Conservation (phyloP, 306 rosid genomes). For the Coriaria nepalensis region DNA sequence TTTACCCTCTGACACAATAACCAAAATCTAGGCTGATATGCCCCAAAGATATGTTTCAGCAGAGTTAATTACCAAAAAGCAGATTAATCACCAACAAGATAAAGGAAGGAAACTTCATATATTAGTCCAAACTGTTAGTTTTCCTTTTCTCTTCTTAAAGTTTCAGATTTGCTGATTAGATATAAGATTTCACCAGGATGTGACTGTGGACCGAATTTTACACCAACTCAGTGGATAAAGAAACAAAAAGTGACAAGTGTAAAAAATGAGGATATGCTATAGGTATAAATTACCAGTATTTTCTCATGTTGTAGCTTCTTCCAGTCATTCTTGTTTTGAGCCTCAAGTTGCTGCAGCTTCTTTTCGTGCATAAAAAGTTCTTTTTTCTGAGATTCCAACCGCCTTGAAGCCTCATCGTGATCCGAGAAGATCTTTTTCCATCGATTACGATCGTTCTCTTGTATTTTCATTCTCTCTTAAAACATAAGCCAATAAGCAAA, state of each 20-base stretch:
- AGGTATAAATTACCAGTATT: slow-evolving; percentile 33
- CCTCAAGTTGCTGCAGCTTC: slow-evolving; percentile 30
- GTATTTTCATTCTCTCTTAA: slow-evolving; percentile 37
- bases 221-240: not conserved
- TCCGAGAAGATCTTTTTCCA: slow-evolving; percentile 23
- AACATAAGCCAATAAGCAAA: slow-evolving; percentile 8
- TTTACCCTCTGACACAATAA: no score
- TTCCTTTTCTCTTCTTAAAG: not conserved
- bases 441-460: slow-evolving; percentile 17
- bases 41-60: no score
- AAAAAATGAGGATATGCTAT: not conserved
- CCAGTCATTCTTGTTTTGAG: slow-evolving; percentile 37
- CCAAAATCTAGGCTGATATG: no score
- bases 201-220: not conserved
- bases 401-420: slow-evolving; percentile 27
- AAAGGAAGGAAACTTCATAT: not conserved
- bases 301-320: slow-evolving; percentile 29
- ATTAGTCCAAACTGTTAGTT: not conserved
- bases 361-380: slow-evolving; percentile 39
- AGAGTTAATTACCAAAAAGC: no score
- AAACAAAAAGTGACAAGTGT: not conserved
- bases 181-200: not conserved
- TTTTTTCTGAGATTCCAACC: slow-evolving; percentile 32
- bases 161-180: not conserved
- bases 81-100: not conserved